phyloP scores from a whole-genome alignment of 768 basidiomycete genomes.

The Sporobolomyces phaffii region DNA sequence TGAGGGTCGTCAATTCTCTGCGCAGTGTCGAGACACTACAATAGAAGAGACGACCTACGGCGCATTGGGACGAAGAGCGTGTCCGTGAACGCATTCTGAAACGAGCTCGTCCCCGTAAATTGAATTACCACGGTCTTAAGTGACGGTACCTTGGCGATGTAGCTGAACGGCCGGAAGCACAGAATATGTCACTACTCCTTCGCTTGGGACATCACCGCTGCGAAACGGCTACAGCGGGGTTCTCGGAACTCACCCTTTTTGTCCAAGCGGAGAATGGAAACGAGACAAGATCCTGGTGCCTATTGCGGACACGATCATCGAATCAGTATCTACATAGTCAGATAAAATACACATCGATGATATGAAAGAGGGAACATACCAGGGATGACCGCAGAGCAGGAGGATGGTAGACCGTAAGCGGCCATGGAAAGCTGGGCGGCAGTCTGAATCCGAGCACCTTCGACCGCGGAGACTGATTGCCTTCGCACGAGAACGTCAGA shows the following conservation, averaged over 20 bases:
- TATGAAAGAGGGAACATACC: background rate
- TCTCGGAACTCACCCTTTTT: background rate
- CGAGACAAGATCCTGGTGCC: background rate
- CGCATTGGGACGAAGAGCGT: background rate
- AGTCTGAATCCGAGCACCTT: slow-evolving; percentile 6
- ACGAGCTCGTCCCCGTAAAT: background rate
- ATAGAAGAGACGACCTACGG: background rate
- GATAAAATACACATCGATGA: background rate
- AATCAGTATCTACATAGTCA: too few species aligned
- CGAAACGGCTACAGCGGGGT: background rate
- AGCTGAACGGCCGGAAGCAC: too few species aligned
- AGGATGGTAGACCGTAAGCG: background rate
- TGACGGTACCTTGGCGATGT: slow-evolving; percentile 3
- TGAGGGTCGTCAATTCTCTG: background rate
- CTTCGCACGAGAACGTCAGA: too few species aligned
- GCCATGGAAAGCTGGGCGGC: slow-evolving; percentile 4
- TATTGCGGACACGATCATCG: background rate
- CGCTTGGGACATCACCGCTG: too few species aligned
- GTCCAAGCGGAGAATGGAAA: background rate
- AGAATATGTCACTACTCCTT: too few species aligned
- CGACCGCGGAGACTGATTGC: background rate
- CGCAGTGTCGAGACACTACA: too few species aligned
- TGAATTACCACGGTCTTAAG: slow-evolving; percentile 12
- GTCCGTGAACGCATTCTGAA: slow-evolving; percentile 4
- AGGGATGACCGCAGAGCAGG: background rate